Base-by-base conservation (phyloP, 192 early-diverging fungal genomes). In the Borealophlyctis nickersoniae region DNA sequence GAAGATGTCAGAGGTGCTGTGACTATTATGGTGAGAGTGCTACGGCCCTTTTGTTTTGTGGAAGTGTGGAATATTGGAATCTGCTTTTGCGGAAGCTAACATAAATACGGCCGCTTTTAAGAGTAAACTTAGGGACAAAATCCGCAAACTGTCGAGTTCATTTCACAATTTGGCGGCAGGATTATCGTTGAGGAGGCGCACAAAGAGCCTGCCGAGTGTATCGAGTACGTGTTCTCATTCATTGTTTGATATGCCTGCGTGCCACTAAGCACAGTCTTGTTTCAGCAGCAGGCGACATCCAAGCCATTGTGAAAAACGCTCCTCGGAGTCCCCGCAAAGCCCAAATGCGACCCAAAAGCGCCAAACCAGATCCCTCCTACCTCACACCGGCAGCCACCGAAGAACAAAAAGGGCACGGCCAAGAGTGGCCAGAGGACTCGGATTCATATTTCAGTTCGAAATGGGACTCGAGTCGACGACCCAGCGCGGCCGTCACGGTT, bases 1-100 rank as follows among this genome's bases (percentile, higher is more conserved):
- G 92, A 94, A 33, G 91, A 95, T 63, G 80, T 94, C 2, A 82
- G 84, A 30, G 66, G 78, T 22, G 84, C 89, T 5, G 76, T 88
- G 2, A 84, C 83, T 1, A 66, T 88, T 11, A 86, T 86, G 56
- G 88, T 87, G 65, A 75, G 66, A 33, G 64, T 36, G 11, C 4
- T 68, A n/a, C n/a, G n/a, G n/a, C 26, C 32, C 22, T 50, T 65
- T 26, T 27, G 56, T 4, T 28, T 51, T 36, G 27, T 34, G 66
- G 35, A 52, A 39, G n/a, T 77, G 16, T 34, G 22, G 26, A 49
- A 24, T 27, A n/a, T 19, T 19, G 39, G 35, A 2, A 0, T 36
- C 23, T 67, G 35, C 19, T 57, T 1, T 39, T 9, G 23, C 19
- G n/a, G 57, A 51, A 29, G 49, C 2, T 1, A 14, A 24, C 73